These are phyloP conservation scores for Picochlorum costavermella DNA, from an alignment of 139 green algal species.

Conservation along the genomic window DNA sequence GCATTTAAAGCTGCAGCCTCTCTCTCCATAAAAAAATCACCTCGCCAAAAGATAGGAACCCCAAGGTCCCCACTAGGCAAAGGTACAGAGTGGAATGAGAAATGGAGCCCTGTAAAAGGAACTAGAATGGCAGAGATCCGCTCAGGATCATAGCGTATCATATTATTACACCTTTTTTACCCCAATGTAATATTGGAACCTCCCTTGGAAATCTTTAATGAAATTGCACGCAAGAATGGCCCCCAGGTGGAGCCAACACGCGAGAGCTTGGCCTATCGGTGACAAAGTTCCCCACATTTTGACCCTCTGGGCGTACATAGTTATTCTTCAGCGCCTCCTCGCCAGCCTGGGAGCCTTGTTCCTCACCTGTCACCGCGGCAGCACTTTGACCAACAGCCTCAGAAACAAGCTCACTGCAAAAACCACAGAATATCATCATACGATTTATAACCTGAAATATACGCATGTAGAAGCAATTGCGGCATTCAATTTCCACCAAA, in stretches of 20 bases:
- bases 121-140: neutral
- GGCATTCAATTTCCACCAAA: neutral
- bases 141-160: no score
- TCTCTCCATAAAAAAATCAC: neutral
- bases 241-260: slow-evolving; percentile 70
- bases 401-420: no score
- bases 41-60: no score
- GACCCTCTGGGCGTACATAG: slow-evolving; percentile 57
- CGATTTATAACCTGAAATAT: no score
- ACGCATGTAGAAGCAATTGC: no score
- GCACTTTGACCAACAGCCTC: no score
- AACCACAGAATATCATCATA: no score
- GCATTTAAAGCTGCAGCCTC: neutral
- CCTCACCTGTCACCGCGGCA: no score
- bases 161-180: no score
- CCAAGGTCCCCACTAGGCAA: no score
- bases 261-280: slow-evolving; percentile 64
- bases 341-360: neutral
- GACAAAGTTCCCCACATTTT: slow-evolving; percentile 63
- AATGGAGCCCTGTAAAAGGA: neutral
- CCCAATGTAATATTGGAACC: no score
- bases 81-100: neutral
- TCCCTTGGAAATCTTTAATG: no score
- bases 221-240: neutral
- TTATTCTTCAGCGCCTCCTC: slow-evolving; percentile 45